Base-by-base conservation (phyloP, 2,329 filamentous ascomycete genomes). In the Zasmidium angulare region DNA sequence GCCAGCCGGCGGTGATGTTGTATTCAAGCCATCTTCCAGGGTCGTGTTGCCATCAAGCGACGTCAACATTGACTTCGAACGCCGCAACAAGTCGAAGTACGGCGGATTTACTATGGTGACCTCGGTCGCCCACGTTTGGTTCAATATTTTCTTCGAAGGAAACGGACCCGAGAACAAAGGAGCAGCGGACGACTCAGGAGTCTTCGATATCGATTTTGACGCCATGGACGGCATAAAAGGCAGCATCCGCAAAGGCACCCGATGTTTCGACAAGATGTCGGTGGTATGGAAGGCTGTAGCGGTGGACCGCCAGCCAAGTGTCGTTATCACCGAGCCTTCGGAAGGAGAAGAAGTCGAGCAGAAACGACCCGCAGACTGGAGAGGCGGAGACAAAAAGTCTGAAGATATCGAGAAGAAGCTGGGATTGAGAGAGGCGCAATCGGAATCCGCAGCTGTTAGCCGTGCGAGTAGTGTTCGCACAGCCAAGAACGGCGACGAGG, bases 211-310 rank as follows among this genome's bases (percentile, higher is more conserved):
- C 23, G 82, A 85, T n/a, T 91, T 87, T 86, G 86, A 89, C 19
- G 82, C 82, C 20, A 90, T 99, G 86, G 95, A 99, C 67, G 95
- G 95, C 2, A 93, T 99, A 74, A 97, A 97, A 74, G 95, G 95
- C 0, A 93, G 89, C 3, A 86, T 82, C 21, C 84, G 87, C 29
- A 96, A 96, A 73, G 95, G 95, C 0, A 89, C 89, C 0, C 82
- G 88, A 47, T 91, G 90, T 0, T 86, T 96, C 9, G 93, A 99
- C 71, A 84, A 85, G 46, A 79, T 98, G 22, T 87, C 90, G 11
- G 89, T 98, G 0, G 88, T 96, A 0, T 99, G 95, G 95, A 86
- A 86, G 58, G 74, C 74, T 1, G 70, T 78, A 10, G 48, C 59
- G 9, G 43, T 56, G 1, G 63, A 73, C 52, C 59, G 29, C 53